Evolutionary conservation across 768 basidiomycete genomes (phyloP).

Genomic region (Mycena vulgaris): DNA sequence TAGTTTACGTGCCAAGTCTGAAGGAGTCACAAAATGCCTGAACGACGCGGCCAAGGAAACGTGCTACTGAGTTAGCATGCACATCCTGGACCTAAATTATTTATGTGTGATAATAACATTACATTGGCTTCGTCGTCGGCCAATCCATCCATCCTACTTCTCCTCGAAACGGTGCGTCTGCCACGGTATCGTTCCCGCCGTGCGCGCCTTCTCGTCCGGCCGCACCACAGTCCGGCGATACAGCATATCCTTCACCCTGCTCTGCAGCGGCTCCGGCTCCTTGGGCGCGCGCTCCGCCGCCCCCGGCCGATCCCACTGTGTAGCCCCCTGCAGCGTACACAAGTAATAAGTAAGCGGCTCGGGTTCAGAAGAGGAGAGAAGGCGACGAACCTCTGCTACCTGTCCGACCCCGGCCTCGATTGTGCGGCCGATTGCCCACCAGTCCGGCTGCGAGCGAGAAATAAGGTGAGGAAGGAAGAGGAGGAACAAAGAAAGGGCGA

Average conservation of each 20-base stretch:
- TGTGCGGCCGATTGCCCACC: constrained; percentile 22
- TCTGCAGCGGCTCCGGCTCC: neutral
- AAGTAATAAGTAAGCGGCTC: neutral
- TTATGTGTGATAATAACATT: too few species aligned
- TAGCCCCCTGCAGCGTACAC: neutral
- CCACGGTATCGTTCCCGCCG: constrained; percentile 5
- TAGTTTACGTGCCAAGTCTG: too few species aligned
- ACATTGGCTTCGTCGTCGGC: too few species aligned
- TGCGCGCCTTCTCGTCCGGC: neutral
- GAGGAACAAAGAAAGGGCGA: neutral
- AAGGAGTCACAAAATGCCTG: too few species aligned
- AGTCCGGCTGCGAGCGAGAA: neutral
- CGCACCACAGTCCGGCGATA: neutral
- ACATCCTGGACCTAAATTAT: too few species aligned
- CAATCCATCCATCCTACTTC: neutral
- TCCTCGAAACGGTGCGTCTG: constrained; percentile 12
- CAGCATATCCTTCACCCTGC: constrained; percentile 7
- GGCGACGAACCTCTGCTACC: neutral
- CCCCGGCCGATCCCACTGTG: constrained; percentile 4
- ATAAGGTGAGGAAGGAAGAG: neutral
- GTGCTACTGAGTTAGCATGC: too few species aligned
- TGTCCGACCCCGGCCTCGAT: constrained; percentile 17
- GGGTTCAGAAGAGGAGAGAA: neutral
- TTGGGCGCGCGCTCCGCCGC: neutral
- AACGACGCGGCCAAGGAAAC: too few species aligned